phyloP scores from a whole-genome alignment of 805 yeast genomes.

The Lipomyces japonicus region DNA sequence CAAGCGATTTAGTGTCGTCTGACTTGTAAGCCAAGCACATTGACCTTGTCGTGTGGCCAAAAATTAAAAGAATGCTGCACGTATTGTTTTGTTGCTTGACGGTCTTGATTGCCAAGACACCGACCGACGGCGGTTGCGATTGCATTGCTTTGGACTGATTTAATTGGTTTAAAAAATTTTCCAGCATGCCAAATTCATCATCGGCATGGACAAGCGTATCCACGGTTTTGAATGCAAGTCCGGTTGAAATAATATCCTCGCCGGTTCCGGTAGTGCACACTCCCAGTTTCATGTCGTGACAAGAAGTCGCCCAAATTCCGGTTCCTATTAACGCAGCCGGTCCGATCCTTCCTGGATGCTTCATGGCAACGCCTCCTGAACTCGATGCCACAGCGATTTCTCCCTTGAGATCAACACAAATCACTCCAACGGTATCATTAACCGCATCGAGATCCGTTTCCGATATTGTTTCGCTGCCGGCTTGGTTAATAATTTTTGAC shows the following conservation, averaged over 20 bases:
- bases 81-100: neutral
- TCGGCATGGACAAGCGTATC: neutral
- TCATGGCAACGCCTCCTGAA: constrained; percentile 43
- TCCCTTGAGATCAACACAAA: constrained; percentile 33
- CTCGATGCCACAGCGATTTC: constrained; percentile 37
- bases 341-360: constrained; percentile 42
- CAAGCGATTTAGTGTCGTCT: too few relatives aligned
- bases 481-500: constrained; percentile 14
- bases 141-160: constrained; percentile 8
- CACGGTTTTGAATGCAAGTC: constrained; percentile 32
- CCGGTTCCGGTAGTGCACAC: constrained; percentile 41
- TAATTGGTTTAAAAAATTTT: neutral
- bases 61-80: constrained; percentile 1
- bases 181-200: constrained; percentile 1
- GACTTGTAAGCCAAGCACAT: constrained; percentile 11
- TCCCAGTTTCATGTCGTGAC: constrained; percentile 16
- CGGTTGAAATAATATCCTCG: constrained; percentile 39
- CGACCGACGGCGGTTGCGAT: constrained; percentile 11
- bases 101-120: constrained; percentile 13
- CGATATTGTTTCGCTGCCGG: neutral
- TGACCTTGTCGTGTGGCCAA: constrained; percentile 23
- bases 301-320: constrained; percentile 32
- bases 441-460: constrained; percentile 12
- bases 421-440: constrained; percentile 43
- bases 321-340: constrained; percentile 43